Conservation (phyloP, 768 basidiomycete species). For the Xerocomellus dryophilus region DNA sequence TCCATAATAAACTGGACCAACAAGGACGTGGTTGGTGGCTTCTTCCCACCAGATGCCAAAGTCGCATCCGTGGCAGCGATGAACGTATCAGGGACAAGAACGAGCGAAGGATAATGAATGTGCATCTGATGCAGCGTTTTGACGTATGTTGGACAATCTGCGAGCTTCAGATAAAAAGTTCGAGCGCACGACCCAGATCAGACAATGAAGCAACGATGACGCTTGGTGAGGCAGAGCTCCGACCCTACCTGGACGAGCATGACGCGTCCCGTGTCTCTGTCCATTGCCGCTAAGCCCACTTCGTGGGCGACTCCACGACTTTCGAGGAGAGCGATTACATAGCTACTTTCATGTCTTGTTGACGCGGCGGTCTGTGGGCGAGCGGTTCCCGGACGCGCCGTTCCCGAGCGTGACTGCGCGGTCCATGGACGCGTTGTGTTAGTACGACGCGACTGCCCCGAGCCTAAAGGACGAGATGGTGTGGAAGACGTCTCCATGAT, state of each 20-base stretch:
- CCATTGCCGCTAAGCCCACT: conserved; percentile 84
- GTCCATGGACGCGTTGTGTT: conserved; percentile 47
- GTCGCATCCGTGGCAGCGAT: conserved; percentile 55
- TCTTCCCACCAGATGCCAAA: conserved; percentile 43
- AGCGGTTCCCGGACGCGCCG: conserved; percentile 35
- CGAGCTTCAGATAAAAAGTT: conserved; percentile 45
- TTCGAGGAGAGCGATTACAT: conserved; percentile 69
- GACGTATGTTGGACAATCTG: conserved; percentile 85
- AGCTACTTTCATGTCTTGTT: conserved; percentile 54
- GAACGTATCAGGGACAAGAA: conserved; percentile 84
- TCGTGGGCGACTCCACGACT: conserved; percentile 78
- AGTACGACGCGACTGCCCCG: conserved; percentile 15
- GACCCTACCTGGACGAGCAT: conserved; percentile 70
- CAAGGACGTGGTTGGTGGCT: conserved; percentile 49
- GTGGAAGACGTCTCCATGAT: conserved; percentile 11
- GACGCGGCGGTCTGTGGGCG: conserved; percentile 68
- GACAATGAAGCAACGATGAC: not conserved
- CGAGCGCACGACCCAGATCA: not conserved
- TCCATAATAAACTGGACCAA: conserved; percentile 71
- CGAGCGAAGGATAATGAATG: conserved; percentile 62
- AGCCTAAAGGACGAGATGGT: conserved; percentile 10
- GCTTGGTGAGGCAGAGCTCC: not conserved
- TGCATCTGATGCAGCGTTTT: conserved; percentile 87
- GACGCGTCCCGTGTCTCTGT: conserved; percentile 72
- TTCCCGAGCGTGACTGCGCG: conserved; percentile 53